Evolutionary conservation across 2,329 filamentous ascomycete species (phyloP).

Genomic region (Penicillium fuscoglaucum): DNA sequence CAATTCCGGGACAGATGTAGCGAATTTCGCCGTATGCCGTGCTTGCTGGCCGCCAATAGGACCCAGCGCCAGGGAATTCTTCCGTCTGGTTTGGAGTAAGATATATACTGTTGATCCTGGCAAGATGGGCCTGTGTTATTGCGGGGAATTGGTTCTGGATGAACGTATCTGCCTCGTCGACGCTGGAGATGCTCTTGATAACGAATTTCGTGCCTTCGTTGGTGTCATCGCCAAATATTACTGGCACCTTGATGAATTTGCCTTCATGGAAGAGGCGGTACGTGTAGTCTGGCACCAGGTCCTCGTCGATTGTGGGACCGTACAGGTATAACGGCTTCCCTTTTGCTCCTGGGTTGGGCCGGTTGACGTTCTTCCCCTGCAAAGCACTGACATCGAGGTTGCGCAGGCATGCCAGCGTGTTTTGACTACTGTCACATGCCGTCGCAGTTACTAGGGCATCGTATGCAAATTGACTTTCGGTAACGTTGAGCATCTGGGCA

Average conservation of each 20-base stretch:
- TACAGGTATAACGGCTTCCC: slow-evolving; percentile 52
- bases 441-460: slow-evolving; percentile 53
- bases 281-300: slow-evolving; percentile 54
- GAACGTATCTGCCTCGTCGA: slow-evolving; percentile 55
- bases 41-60: slow-evolving; percentile 60
- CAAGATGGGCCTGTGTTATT: slow-evolving; percentile 54
- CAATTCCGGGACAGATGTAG: slow-evolving; percentile 64
- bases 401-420: slow-evolving; percentile 54
- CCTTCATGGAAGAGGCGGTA: slow-evolving; percentile 51
- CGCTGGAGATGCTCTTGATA: slow-evolving; percentile 50
- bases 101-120: slow-evolving; percentile 56
- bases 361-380: slow-evolving; percentile 49
- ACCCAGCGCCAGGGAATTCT: slow-evolving; percentile 51
- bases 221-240: slow-evolving; percentile 60
- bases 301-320: slow-evolving; percentile 52
- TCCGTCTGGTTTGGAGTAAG: slow-evolving; percentile 49
- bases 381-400: slow-evolving; percentile 45
- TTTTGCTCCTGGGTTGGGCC: slow-evolving; percentile 48
- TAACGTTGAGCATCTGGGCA: slow-evolving; percentile 49
- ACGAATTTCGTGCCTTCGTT: slow-evolving; percentile 67
- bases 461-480: slow-evolving; percentile 54
- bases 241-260: slow-evolving; percentile 54
- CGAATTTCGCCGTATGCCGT: slow-evolving; percentile 65
- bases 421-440: slow-evolving; percentile 42
- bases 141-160: slow-evolving; percentile 60